phyloP scores from a whole-genome alignment of 805 yeast genomes.

The Kregervanrija fluxuum region DNA sequence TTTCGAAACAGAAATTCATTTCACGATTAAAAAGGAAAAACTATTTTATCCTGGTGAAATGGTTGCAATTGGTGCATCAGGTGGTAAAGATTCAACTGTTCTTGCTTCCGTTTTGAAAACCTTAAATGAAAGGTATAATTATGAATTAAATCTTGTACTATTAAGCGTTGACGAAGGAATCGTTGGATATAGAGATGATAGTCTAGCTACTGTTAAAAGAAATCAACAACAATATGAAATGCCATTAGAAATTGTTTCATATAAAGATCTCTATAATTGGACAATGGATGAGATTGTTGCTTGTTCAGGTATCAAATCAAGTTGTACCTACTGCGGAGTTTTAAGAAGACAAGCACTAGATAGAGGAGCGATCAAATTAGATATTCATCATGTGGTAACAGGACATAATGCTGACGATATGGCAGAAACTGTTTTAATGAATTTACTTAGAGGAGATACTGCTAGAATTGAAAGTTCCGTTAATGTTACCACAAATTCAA shows the following conservation, averaged over 20 bases:
- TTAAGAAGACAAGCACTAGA: slow-evolving; percentile 94
- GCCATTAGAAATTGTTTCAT: slow-evolving; percentile 50
- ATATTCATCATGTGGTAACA: slow-evolving; percentile 85
- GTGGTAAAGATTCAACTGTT: slow-evolving; percentile 97
- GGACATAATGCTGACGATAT: slow-evolving; percentile 99
- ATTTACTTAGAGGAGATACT: slow-evolving; percentile 89
- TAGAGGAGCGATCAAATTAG: slow-evolving; percentile 85
- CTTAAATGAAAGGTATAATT: slow-evolving; percentile 78
- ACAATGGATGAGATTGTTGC: slow-evolving; percentile 97
- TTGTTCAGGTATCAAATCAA: slow-evolving; percentile 86
- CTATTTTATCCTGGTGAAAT: slow-evolving; percentile 76
- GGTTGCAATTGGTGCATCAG: slow-evolving; percentile 97
- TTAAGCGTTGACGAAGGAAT: slow-evolving; percentile 95
- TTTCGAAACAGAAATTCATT: slow-evolving; percentile 92
- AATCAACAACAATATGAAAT: slow-evolving; percentile 64
- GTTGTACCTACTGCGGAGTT: slow-evolving; percentile 98
- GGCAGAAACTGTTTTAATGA: slow-evolving; percentile 98
- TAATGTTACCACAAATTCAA: slow-evolving; percentile 70
- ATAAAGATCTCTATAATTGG: slow-evolving; percentile 90
- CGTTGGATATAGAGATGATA: slow-evolving; percentile 94
- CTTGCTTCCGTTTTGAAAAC: slow-evolving; percentile 82
- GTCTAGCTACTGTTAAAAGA: slow-evolving; percentile 92
- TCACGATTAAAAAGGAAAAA: slow-evolving; percentile 65
- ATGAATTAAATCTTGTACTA: slow-evolving; percentile 78
- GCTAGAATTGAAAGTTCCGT: slow-evolving; percentile 88